Evolutionary conservation across 176 grass and related monocot genomes (phyloP).

Genomic region (Areca catechu): DNA sequence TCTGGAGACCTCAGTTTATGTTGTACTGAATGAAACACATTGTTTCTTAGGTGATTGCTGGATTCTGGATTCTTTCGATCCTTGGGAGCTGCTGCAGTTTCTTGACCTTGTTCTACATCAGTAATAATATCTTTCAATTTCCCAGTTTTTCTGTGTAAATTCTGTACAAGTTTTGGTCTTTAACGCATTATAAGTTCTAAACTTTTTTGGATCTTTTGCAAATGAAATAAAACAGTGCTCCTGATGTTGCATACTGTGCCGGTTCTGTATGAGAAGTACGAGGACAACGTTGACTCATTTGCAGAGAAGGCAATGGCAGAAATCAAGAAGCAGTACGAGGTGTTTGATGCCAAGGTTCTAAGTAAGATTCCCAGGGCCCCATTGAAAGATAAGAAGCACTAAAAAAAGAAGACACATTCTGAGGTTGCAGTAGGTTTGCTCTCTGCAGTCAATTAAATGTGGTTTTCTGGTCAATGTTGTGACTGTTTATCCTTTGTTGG

Average conservation of each 20-base stretch:
- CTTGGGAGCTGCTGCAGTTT: conserved; percentile 7
- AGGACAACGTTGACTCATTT: conserved; percentile 8
- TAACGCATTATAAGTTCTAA: background rate
- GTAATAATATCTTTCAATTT: background rate
- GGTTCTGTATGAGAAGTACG: conserved; percentile 7
- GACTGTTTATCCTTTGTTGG: too few species aligned
- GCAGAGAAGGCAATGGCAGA: conserved; percentile 3
- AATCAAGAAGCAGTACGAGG: conserved; percentile 14
- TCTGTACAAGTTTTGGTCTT: too few species aligned
- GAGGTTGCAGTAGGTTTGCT: too few species aligned
- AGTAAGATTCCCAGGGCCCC: conserved; percentile 1
- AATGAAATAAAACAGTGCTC: background rate
- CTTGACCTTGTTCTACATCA: conserved; percentile 12
- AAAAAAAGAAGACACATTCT: too few species aligned
- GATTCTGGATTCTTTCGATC: conserved; percentile 3
- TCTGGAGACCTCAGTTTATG: too few species aligned
- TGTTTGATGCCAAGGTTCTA: conserved; percentile 3
- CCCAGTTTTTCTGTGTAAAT: too few species aligned
- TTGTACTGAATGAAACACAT: too few species aligned
- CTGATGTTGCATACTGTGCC: background rate
- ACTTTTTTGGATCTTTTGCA: background rate
- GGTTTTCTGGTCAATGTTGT: too few species aligned
- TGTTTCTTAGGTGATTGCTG: conserved; percentile 7
- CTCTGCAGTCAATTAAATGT: too few species aligned
- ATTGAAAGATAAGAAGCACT: background rate